Evolutionary conservation across 2,329 filamentous ascomycete species (phyloP).

Genomic region (Cercospora nicotianae): DNA sequence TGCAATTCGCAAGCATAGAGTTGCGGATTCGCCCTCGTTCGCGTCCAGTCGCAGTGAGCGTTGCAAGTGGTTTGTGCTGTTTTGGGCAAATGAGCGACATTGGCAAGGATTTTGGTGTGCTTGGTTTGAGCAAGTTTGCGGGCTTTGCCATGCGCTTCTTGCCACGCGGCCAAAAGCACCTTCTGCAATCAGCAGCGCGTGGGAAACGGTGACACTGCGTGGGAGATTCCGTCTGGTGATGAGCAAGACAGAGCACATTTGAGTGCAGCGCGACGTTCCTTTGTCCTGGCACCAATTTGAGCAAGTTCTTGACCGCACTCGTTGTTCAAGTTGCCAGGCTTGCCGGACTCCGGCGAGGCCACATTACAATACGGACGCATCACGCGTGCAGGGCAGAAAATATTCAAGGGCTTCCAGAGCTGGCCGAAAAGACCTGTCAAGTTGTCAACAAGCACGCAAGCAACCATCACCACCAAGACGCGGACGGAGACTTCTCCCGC

Average conservation of each 20-base stretch:
- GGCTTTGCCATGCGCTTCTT: background rate
- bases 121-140: conserved; percentile 17
- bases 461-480: background rate
- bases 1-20: background rate
- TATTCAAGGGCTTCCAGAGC: background rate
- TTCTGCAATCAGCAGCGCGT: background rate
- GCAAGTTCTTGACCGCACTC: conserved; percentile 1
- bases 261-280: conserved; percentile 9
- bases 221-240: background rate
- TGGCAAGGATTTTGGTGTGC: background rate
- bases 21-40: conserved; percentile 4
- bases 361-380: background rate
- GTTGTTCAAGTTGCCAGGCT: background rate
- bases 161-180: background rate
- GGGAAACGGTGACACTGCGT: background rate
- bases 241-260: conserved; percentile 16
- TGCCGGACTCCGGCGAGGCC: background rate
- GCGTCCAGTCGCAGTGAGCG: background rate
- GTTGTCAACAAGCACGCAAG: background rate
- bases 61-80: background rate
- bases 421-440: background rate
- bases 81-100: conserved; percentile 4
- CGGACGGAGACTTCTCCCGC: background rate
- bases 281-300: background rate
- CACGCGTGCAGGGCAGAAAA: background rate